Evolutionary conservation across 306 rosid genomes (phyloP).

Genomic region (Nissolia schottii): DNA sequence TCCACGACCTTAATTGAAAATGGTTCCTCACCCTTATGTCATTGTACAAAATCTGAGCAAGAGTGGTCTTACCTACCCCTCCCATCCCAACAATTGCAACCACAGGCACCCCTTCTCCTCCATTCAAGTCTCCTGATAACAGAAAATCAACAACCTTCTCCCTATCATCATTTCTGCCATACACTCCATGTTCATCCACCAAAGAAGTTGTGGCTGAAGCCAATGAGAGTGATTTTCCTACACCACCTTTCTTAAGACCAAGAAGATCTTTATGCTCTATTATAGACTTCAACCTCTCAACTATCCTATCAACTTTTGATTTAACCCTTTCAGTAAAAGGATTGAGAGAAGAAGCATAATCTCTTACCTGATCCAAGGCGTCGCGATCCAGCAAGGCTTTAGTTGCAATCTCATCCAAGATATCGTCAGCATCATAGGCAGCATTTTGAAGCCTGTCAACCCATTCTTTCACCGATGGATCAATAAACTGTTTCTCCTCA

Average conservation of each 20-base stretch:
- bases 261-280: conserved; percentile 36
- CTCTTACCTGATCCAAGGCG: conserved; percentile 34
- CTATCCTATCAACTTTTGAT: conserved; percentile 22
- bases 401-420: conserved; percentile 22
- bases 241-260: conserved; percentile 32
- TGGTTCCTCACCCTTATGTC: conserved; percentile 8
- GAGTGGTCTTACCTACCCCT: conserved; percentile 48
- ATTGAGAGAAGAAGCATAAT: conserved; percentile 35
- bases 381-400: conserved; percentile 5
- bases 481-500: not conserved
- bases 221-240: not conserved
- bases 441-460: conserved; percentile 18
- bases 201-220: conserved; percentile 41
- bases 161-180: conserved; percentile 36
- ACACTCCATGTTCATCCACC: conserved; percentile 40
- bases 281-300: conserved; percentile 39
- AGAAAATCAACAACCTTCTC: conserved; percentile 23
- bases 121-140: conserved; percentile 1
- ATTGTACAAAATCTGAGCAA: conserved; percentile 37
- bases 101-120: not conserved
- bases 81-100: conserved; percentile 40
- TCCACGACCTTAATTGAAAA: conserved; percentile 25
- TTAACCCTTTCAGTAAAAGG: conserved; percentile 36
- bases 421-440: conserved; percentile 28
- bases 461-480: conserved; percentile 27